Evolutionary conservation across 768 basidiomycete species (phyloP), one percentile per base, ranked within the genome.

Genomic region (Phaeolepiota aurea): DNA sequence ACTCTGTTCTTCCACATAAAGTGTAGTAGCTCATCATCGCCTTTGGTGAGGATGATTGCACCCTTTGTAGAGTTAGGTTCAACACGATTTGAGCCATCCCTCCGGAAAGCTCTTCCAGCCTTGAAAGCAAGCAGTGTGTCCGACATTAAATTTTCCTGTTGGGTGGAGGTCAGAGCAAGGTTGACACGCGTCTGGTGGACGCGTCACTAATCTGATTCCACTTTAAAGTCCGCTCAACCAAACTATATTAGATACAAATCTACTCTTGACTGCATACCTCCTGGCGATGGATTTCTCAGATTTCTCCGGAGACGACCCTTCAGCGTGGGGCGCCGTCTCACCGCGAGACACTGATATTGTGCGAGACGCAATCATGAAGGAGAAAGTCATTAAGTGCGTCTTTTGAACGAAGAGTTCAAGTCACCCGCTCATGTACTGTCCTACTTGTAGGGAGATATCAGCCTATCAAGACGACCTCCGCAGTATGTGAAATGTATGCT

Each of bases 1-100:
- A 65, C 64, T 51, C 87, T 67, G 55, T 87, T 79, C 64, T 78
- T 84, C 87, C 87, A 90, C 40, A 74, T 64, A 49, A 90, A 85
- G 57, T 83, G 87, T 45, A 89, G 56, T 37, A 88, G 65, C 3
- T 77, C 84, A 48, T 90, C 87, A 0, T 87, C 86, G 30, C 74
- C 78, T 44, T 72, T 78, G 16, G 73, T 68, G 32, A 89, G 66
- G 10, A 79, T 57, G 48, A 90, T 67, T 14, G 85, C 82, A 42
- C 87, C 87, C 57, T 88, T 90, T 13, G 73, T 72, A 0, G 81
- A 69, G 41, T 64, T 64, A 0, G 85, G 71, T 40, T 85, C 84
- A 4, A 90, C 76, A 32, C 66, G 68, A 49, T 84, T 84, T 7
- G 82, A 76, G 20, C 68, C 73, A 34, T 73, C 74, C 39, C 82